These are phyloP conservation scores for Dioscorea cayenensis DNA, from an alignment of 116 monocot genomes.

Conservation along the genomic window DNA sequence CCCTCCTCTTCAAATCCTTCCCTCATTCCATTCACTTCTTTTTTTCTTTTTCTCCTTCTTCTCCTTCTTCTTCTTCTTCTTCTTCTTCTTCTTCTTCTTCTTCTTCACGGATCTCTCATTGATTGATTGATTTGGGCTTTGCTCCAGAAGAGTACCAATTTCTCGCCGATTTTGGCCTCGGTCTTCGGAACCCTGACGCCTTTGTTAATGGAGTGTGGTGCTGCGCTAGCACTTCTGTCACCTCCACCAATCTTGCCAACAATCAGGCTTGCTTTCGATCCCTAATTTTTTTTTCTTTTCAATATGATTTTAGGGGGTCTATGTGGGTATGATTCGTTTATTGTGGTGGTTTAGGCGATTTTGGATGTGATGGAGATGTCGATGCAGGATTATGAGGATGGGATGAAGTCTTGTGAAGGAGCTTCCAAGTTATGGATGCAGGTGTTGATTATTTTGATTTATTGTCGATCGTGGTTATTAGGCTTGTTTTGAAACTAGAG, in stretches of 20 bases:
- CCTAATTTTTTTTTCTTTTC: background rate
- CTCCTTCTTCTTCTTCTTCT: no score
- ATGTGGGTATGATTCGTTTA: background rate
- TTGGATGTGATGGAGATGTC: conserved; percentile 85
- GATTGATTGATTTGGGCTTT: conserved; percentile 30
- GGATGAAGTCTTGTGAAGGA: conserved; percentile 59
- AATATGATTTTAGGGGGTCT: background rate
- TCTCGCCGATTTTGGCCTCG: conserved; percentile 56
- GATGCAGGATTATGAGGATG: conserved; percentile 62
- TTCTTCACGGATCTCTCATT: background rate
- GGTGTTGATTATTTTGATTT: conserved; percentile 19
- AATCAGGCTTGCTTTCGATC: conserved; percentile 29
- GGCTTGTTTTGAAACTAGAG: background rate
- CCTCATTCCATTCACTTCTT: no score
- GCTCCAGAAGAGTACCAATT: conserved; percentile 45
- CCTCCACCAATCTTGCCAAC: conserved; percentile 46
- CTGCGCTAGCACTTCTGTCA: conserved; percentile 35
- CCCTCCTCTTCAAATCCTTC: no score
- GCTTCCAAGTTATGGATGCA: conserved; percentile 92
- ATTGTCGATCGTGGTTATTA: background rate
- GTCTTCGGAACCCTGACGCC: conserved; percentile 48
- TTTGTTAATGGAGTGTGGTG: conserved; percentile 44
- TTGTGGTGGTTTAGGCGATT: conserved; percentile 39
- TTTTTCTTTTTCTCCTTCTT: no score
- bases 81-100: background rate